Base-by-base conservation (phyloP, 2,329 filamentous ascomycete genomes). In the Leptosphaerulina australis region DNA sequence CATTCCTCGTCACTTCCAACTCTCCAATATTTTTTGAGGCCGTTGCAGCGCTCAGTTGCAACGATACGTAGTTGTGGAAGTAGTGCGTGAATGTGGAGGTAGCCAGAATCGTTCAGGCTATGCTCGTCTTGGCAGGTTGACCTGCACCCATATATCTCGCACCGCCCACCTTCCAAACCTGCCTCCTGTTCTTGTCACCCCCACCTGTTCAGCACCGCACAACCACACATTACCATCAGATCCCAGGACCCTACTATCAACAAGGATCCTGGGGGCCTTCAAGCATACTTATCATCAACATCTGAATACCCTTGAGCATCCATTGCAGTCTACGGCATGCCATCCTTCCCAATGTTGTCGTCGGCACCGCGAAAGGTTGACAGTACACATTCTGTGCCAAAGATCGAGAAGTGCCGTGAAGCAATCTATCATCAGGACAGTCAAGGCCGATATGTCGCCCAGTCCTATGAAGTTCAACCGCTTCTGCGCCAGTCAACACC, bases 351-450 rank as follows among this genome's bases (percentile, higher is more conserved):
- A 17, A 38, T 47, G 8, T 45, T 14, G 6, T 25, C 31, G 18
- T 36, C 40, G 18, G 30, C 18, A 15, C 20, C 34, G 31, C n/a
- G n/a, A n/a, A n/a, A n/a, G n/a, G n/a, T n/a, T n/a, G n/a, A n/a
- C n/a, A n/a, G n/a, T n/a, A n/a, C n/a, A n/a, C n/a, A n/a, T n/a
- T n/a, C n/a, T n/a, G n/a, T n/a, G n/a, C n/a, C 18, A 35, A 46
- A 18, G 64, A 66, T 48, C 64, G 64, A 36, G 56, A 65, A 39
- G 56, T 53, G n/a, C 53, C 60, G 34, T 68, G 56, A 65, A 39
- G 56, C 52, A n/a, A 53, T 60, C 31, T 68, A 67, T 40, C 50
- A 60, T 37, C 30, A 26, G 18, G 46, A 70, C 57, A 60, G 60
- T 15, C 53, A 53, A 24, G 54, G 44, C 37, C 41, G 63, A 31